These are phyloP conservation scores for Ceratocystis papillata DNA, from an alignment of 2,329 filamentous ascomycete species.

Conservation along the genomic window DNA sequence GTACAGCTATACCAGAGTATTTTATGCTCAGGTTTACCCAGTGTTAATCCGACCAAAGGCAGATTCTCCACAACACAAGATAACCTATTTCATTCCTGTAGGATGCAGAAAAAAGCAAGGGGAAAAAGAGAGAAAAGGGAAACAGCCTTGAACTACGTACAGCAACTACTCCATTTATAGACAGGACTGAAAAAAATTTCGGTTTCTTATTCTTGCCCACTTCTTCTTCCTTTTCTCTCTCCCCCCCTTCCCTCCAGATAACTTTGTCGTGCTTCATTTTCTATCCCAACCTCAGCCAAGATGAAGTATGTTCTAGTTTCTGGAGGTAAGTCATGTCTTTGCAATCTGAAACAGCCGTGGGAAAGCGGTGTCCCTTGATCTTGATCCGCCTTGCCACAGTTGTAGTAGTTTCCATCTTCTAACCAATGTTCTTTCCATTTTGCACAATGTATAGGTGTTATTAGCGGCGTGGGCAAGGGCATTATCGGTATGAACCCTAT, in stretches of 20 bases:
- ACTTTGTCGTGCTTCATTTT: conserved; percentile 22
- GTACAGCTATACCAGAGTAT: too few species aligned
- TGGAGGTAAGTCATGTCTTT: conserved; percentile 44
- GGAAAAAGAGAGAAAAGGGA: background rate
- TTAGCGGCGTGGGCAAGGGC: conserved; percentile 41
- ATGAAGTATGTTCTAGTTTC: conserved; percentile 79
- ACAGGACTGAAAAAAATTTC: conserved; percentile 22
- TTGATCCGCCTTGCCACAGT: conserved; percentile 25
- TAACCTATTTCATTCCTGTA: background rate
- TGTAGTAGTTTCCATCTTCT: background rate
- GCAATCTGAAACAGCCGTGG: too few species aligned
- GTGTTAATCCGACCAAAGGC: too few species aligned
- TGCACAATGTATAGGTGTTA: conserved; percentile 31
- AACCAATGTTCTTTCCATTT: conserved; percentile 18
- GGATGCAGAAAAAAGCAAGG: background rate
- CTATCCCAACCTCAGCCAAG: conserved; percentile 30
- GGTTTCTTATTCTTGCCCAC: conserved; percentile 8
- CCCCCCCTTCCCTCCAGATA: conserved; percentile 24
- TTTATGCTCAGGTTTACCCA: too few species aligned
- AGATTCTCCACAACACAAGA: background rate
- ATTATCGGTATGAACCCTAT: conserved; percentile 26
- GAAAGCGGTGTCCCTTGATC: conserved; percentile 21
- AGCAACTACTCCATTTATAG: conserved; percentile 23
- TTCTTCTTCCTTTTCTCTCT: conserved; percentile 23
- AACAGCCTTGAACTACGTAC: background rate